phyloP scores from a whole-genome alignment of 2,329 filamentous ascomycete genomes.

The Hymenoscyphus infarciens region DNA sequence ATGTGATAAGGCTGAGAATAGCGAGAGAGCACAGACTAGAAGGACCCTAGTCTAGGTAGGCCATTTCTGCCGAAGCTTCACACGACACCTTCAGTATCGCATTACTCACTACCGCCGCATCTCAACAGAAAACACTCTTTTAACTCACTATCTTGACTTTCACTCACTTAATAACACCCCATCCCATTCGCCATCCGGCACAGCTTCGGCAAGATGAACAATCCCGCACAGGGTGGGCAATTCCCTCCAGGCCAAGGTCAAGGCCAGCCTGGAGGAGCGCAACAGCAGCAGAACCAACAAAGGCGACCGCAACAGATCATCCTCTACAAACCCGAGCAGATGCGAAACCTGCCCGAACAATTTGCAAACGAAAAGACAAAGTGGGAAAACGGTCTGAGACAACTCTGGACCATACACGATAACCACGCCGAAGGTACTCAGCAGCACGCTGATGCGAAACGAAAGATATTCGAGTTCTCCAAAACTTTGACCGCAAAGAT shows the following conservation, averaged over 20 bases:
- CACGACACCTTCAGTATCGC: background rate
- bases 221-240: slow-evolving; percentile 25
- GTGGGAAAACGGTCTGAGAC: slow-evolving; percentile 54
- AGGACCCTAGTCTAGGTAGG: background rate
- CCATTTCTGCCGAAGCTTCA: too few species aligned
- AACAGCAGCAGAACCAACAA: slow-evolving; percentile 23
- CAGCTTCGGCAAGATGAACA: slow-evolving; percentile 28
- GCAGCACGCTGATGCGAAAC: slow-evolving; percentile 49
- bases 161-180: background rate
- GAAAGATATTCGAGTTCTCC: slow-evolving; percentile 59
- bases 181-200: background rate
- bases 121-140: background rate
- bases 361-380: slow-evolving; percentile 55
- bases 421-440: slow-evolving; percentile 47
- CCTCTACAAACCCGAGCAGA: slow-evolving; percentile 34
- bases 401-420: slow-evolving; percentile 50
- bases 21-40: background rate
- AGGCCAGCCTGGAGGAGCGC: slow-evolving; percentile 25
- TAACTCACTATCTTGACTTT: background rate
- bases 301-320: slow-evolving; percentile 21
- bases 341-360: slow-evolving; percentile 30
- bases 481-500: slow-evolving; percentile 54
- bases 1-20: background rate
- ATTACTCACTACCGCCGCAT: background rate
- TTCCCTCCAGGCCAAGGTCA: slow-evolving; percentile 22